A percentile compares a stretch with the other conserved stretches of the same genome.
These are phyloP conservation scores for Coemansia sp. DNA, from an alignment of 192 early-diverging fungal species.

Conservation along the genomic window DNA sequence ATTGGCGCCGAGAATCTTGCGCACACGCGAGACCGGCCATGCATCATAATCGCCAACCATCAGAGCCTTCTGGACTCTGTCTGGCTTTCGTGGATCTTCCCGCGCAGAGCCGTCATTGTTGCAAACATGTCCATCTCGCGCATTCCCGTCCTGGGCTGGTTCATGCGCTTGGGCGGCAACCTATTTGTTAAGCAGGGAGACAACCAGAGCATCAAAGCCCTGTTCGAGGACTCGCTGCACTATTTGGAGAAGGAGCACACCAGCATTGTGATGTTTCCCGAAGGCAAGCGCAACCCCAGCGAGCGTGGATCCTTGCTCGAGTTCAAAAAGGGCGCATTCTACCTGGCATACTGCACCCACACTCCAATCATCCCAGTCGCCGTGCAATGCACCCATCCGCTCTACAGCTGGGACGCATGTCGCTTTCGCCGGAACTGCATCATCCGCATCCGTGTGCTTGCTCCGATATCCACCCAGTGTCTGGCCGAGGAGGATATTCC, in stretches of 20 bases:
- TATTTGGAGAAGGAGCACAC: conserved; percentile 75
- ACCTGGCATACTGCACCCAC: conserved; percentile 81
- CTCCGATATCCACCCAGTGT: conserved; percentile 47
- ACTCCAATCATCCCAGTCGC: conserved; percentile 91
- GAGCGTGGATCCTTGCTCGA: conserved; percentile 73
- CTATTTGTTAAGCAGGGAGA: conserved; percentile 90
- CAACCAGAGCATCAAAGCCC: conserved; percentile 72
- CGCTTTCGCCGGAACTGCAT: conserved; percentile 46
- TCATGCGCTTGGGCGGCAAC: conserved; percentile 77
- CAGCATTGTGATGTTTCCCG: conserved; percentile 87
- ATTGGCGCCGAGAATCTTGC: conserved; percentile 63
- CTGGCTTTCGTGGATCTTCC: conserved; percentile 66
- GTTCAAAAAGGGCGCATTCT: conserved; percentile 98
- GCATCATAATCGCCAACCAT: conserved; percentile 83
- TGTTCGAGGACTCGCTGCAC: conserved; percentile 73
- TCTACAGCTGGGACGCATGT: conserved; percentile 46
- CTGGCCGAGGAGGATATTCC: conserved; percentile 54
- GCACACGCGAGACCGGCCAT: conserved; percentile 55
- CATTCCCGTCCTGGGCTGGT: conserved; percentile 75
- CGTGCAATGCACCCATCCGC: conserved; percentile 63
- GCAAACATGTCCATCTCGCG: conserved; percentile 73
- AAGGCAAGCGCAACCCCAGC: conserved; percentile 84
- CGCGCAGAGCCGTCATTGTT: conserved; percentile 65
- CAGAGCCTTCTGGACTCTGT: conserved; percentile 80
- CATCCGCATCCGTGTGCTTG: conserved; percentile 51